Conservation (phyloP, 176 grass and related monocot species). For the Oryza coarctata region DNA sequence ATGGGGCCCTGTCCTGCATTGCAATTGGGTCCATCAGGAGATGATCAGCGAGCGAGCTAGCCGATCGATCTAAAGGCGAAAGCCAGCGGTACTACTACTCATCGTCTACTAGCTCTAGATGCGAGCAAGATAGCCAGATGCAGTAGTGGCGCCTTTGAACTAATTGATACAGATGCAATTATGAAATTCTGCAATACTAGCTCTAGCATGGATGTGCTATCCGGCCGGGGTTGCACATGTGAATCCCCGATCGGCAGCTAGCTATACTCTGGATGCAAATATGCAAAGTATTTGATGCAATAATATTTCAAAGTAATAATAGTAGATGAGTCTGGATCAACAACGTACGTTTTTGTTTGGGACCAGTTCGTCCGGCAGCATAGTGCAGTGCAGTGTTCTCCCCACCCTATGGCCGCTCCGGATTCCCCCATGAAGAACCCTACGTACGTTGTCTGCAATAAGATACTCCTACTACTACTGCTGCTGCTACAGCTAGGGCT, state of each 20-base stretch:
- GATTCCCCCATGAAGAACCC: slow-evolving; percentile 59
- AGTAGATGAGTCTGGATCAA: no score
- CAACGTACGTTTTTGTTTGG: not conserved
- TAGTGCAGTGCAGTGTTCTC: not conserved
- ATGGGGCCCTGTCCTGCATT: no score
- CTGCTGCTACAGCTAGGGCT: not conserved
- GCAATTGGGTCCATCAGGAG: not conserved
- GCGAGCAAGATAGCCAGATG: no score
- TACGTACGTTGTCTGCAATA: slow-evolving; percentile 27
- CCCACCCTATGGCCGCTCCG: slow-evolving; percentile 40
- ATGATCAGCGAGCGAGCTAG: not conserved
- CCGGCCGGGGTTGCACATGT: not conserved
- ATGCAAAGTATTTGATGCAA: not conserved
- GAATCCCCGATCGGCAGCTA: not conserved
- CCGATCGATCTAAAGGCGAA: not conserved
- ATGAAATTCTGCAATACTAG: not conserved
- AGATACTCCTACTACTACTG: not conserved
- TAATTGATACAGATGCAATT: not conserved
- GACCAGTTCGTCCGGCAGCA: not conserved
- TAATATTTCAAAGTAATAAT: not conserved
- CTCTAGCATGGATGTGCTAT: not conserved
- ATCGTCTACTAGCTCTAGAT: not conserved
- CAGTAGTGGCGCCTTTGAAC: not conserved
- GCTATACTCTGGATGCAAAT: not conserved
- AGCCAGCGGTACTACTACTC: not conserved